Base-by-base conservation (phyloP, 2,329 filamentous ascomycete species). In the Hirsutella minnesotensis region DNA sequence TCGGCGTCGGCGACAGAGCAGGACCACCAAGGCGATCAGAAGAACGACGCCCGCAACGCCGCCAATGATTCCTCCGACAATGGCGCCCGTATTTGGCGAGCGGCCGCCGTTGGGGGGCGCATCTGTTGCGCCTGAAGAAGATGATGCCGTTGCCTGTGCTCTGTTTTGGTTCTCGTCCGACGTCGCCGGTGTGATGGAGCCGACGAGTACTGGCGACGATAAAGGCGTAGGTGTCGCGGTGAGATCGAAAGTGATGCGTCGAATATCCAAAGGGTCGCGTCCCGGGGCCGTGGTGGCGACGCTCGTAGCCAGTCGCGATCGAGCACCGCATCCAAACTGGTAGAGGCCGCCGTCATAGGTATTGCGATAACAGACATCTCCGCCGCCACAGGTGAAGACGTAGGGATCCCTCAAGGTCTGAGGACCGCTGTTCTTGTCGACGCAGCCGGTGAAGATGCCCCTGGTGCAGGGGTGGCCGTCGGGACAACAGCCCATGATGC, bases 381-480 rank as follows among this genome's bases (percentile, higher is more conserved):
- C 57, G 4, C 66, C 70, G n/a, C 55, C 48, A 55, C 75, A 79
- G 9, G 73, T 76, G 51, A 63, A 78, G 27, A 78, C 61, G 46
- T 77, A 77, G 0, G 75, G 74, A 48, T 79, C 68, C 42, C 68
- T 60, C 43, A 66, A 69, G 3, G 66, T 70, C 52, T 74, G 70
- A 2, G 67, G 59, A 4, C 61, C 61, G 43, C 67, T 74, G 49
- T 68, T 70, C 40, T 53, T 52, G 51, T 79, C 75, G 35, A 77
- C 70, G 46, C 75, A 79, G 33, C 64, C 67, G 3, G 75, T 79
- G 53, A 68, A 79, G 33, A 79, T 68, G 42, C 75, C 75, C 3
- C 64, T 61, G 2, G 69, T 72, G 55, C 75, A 79, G 7, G 65
- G 51, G 3, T 59, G 66, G 13, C 56, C 55, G 49, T 78, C 64